Base-by-base conservation (phyloP, 1,139 yeast genomes). In the Yamadazyma epiphylla region DNA sequence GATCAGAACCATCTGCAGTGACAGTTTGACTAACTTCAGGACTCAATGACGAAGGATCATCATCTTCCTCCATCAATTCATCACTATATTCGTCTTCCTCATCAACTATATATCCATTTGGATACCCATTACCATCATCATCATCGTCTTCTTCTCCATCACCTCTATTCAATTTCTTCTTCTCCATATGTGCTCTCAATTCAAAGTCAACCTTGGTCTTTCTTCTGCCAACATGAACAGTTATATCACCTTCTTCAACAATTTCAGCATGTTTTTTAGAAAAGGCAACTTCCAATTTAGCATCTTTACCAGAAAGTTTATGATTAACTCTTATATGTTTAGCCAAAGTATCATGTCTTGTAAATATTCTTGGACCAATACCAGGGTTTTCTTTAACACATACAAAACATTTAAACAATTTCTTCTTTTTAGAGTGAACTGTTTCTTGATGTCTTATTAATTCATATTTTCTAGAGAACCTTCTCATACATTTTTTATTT, bases 401-500 rank as follows among this genome's bases (percentile, higher is more conserved):
- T 25, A 83, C 80, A 49, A 80, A 80, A 57, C 98, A 91, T 51
- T 84, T 80, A 65, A 81, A 91, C 31, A 85, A 76, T 49, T 84
- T 84, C 58, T 91, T 83, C 57, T 82, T 84, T 32, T 84, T 71
- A 2, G 96, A 91, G 56, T 91, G 98, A 32, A 91, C 91, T 0
- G 97, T 89, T 53, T 91, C 96, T 59, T 89, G 96, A 57, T 91
- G 97, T 48, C 98, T 76, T 19, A 89, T 83, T 49, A 91, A 70
- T 61, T 91, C 98, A 51, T 91, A 91, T 19, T 96, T 94, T 46
- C 98, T 74, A 12, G 96, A 87, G 53, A 91, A 91, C 40, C 83
- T 75, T 48, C 94, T 85, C 43, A 77, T 64, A 55, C 97, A 89
- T 31, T 77, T 70, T 42, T 71, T 67, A 27, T 80, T 55, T 4